Evolutionary conservation across 139 green algal species (phyloP).

Genomic region (Nannochloris sp.): DNA sequence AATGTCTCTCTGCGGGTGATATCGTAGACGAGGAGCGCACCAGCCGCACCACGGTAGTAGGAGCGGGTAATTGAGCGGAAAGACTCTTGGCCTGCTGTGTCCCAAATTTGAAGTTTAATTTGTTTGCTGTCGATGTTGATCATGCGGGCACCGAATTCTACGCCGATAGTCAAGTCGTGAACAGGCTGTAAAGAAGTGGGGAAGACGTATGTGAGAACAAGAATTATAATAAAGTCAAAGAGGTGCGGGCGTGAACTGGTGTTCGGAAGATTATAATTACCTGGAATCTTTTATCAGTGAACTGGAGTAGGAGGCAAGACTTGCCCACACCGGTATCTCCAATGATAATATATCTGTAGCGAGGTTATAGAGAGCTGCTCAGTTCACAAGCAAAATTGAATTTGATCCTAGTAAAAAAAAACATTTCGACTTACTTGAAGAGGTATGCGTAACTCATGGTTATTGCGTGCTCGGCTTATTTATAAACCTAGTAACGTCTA

Average conservation of each 20-base stretch:
- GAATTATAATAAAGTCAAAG: too few relatives aligned
- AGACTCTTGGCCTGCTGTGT: constrained; percentile 94
- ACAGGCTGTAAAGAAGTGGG: constrained; percentile 8
- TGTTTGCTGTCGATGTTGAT: constrained; percentile 97
- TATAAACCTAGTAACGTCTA: too few relatives aligned
- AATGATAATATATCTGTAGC: constrained; percentile 99
- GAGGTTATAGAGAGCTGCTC: constrained; percentile 6
- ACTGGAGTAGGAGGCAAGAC: constrained; percentile 98
- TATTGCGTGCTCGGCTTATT: too few relatives aligned
- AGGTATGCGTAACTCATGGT: constrained; percentile 35
- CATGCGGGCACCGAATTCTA: constrained; percentile 78
- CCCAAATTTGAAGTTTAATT: constrained; percentile 99
- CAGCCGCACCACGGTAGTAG: constrained; percentile 98
- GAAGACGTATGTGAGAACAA: not conserved
- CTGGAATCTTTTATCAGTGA: constrained; percentile 99
- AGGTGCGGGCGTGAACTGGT: constrained; percentile 62
- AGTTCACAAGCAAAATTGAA: not conserved
- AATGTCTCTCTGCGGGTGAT: constrained; percentile 98
- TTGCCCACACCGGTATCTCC: constrained; percentile 94
- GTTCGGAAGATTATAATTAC: constrained; percentile 60
- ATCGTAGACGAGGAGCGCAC: constrained; percentile 97
- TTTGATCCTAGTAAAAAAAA: not conserved
- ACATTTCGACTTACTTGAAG: constrained; percentile 15
- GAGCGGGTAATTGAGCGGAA: constrained; percentile 96
- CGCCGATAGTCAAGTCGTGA: constrained; percentile 72